These are phyloP conservation scores for Suhomyces tanzawaensis DNA, from an alignment of 805 yeast genomes.

Conservation along the genomic window DNA sequence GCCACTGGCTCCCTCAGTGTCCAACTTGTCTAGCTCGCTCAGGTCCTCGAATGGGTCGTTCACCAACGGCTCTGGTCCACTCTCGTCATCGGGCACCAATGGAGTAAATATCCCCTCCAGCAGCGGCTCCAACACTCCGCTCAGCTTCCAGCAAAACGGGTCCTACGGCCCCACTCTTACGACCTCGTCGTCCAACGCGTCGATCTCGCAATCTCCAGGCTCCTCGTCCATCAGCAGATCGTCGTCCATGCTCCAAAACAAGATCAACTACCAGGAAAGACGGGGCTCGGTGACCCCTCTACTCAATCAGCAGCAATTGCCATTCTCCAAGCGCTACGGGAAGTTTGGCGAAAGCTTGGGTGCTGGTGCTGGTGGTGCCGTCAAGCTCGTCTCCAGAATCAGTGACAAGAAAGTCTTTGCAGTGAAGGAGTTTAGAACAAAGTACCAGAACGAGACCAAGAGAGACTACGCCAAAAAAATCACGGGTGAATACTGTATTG, in stretches of 20 bases:
- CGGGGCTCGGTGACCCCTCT: constrained; percentile 35
- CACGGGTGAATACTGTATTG: constrained; percentile 87
- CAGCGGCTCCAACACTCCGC: constrained; percentile 5
- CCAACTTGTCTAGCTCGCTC: constrained; percentile 23
- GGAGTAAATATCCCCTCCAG: constrained; percentile 9
- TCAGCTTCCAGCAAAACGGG: constrained; percentile 15
- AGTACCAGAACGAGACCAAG: constrained; percentile 67
- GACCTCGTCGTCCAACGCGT: constrained; percentile 31
- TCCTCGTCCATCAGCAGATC: constrained; percentile 28
- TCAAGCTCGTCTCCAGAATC: constrained; percentile 65
- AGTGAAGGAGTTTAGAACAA: constrained; percentile 85
- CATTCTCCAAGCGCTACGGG: constrained; percentile 73
- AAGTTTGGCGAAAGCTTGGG: constrained; percentile 85
- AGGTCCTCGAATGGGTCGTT: constrained; percentile 15
- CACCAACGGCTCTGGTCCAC: neutral
- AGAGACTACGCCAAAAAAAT: constrained; percentile 90
- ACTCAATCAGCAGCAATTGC: constrained; percentile 33
- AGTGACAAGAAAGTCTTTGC: constrained; percentile 77
- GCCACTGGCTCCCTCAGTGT: constrained; percentile 19
- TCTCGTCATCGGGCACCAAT: constrained; percentile 2
- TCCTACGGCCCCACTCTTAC: constrained; percentile 23
- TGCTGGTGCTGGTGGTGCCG: constrained; percentile 95
- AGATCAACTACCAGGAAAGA: constrained; percentile 32
- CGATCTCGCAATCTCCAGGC: constrained; percentile 36
- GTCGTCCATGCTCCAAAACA: constrained; percentile 28